Percentiles rank a stretch among this genome's conserved stretches.
Conservation (phyloP, 371 early-diverging fungal genomes). For the Actinomortierella wolfii region DNA sequence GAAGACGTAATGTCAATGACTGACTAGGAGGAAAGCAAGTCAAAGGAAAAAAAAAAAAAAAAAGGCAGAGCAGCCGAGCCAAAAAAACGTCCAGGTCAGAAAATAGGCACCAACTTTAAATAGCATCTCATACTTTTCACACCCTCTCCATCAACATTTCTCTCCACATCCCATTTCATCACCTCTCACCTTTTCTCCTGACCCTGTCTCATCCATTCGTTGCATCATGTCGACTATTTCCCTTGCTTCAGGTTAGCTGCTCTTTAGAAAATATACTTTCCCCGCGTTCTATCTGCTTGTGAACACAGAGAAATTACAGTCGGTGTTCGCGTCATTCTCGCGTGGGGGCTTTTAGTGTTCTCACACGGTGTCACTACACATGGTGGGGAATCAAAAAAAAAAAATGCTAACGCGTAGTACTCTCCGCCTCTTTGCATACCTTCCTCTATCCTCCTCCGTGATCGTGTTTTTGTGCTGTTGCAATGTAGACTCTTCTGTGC, state of each 20-base stretch:
- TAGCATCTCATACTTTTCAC: no score
- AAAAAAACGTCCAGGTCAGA: no score
- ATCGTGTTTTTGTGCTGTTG: not conserved
- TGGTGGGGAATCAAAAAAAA: no score
- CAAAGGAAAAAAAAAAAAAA: not conserved
- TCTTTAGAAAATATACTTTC: conserved; percentile 8
- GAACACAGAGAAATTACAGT: no score
- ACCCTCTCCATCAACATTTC: no score
- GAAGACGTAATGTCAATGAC: not conserved
- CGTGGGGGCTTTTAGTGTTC: no score
- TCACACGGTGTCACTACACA: no score
- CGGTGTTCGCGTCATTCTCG: no score
- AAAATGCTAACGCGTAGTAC: not conserved
- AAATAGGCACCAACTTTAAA: no score
- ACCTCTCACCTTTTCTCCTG: conserved; percentile 9
- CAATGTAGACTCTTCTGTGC: not conserved
- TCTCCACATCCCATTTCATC: no score
- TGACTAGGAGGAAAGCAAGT: not conserved
- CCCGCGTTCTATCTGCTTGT: not conserved
- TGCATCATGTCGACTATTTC: conserved; percentile 8
- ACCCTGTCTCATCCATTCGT: conserved; percentile 9
- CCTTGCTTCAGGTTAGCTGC: conserved; percentile 4
- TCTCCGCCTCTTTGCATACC: not conserved
- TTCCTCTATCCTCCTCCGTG: not conserved
- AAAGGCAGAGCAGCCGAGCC: conserved; percentile 5